phyloP scores from a whole-genome alignment of 225 moss, liverwort and hornwort species.

The Rhytidiadelphus loreus region DNA sequence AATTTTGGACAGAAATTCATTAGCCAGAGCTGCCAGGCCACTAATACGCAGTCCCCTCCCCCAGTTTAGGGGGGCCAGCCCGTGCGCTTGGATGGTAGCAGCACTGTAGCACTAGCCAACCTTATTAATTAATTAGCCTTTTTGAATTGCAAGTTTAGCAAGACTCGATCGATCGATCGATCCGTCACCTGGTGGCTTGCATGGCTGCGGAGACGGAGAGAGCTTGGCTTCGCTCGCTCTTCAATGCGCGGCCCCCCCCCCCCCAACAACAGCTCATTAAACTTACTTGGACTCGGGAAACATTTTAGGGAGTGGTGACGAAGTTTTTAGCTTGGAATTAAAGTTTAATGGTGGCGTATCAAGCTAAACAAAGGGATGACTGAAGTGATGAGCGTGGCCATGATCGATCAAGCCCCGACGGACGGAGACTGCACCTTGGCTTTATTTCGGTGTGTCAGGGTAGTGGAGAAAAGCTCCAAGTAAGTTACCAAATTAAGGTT shows the following conservation, averaged over 20 bases:
- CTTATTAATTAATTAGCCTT: background rate
- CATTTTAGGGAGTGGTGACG: background rate
- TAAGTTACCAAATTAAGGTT: too few relatives aligned
- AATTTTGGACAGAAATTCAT: background rate
- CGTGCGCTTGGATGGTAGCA: conserved; percentile 5
- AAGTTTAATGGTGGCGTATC: too few relatives aligned
- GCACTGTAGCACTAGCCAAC: background rate
- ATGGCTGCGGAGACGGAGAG: background rate
- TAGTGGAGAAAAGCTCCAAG: background rate
- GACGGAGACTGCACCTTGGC: background rate
- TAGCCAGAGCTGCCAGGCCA: background rate
- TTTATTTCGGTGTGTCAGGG: background rate
- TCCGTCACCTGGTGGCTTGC: background rate
- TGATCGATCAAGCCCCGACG: background rate
- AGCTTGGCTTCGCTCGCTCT: background rate
- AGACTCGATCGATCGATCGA: background rate
- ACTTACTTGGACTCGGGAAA: background rate
- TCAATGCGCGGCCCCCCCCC: background rate
- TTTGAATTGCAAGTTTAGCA: background rate
- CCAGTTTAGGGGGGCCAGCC: background rate
- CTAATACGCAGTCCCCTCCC: background rate
- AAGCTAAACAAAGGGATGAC: background rate
- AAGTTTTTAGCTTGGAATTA: background rate
- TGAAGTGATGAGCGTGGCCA: background rate
- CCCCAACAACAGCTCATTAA: background rate